phyloP scores from a whole-genome alignment of 192 early-diverging fungal species.

The Coemansia interrupta region DNA sequence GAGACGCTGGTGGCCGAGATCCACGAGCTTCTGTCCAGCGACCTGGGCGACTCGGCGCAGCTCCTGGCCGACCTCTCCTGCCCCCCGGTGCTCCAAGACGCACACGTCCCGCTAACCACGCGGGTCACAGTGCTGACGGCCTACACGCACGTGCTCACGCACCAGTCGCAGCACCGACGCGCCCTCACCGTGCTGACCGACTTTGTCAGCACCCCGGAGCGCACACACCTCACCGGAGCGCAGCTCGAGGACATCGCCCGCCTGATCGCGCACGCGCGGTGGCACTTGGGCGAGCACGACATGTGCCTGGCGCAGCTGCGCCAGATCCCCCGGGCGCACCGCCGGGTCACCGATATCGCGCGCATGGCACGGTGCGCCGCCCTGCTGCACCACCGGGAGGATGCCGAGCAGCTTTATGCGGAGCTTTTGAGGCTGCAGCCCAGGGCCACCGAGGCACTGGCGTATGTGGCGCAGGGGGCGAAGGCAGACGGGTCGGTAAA shows the following conservation, averaged over 20 bases:
- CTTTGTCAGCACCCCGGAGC: slow-evolving; percentile 19
- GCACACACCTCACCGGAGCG: slow-evolving; percentile 16
- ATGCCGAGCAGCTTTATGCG: slow-evolving; percentile 23
- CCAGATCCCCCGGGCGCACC: slow-evolving; percentile 38
- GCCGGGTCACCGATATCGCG: slow-evolving; percentile 21
- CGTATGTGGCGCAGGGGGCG: too few species aligned
- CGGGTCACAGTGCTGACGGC: slow-evolving; percentile 22
- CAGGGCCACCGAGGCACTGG: slow-evolving; percentile 30
- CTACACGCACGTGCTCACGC: slow-evolving; percentile 13
- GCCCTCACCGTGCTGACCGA: slow-evolving; percentile 30
- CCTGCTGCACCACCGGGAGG: slow-evolving; percentile 13
- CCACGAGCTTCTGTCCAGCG: slow-evolving; percentile 40
- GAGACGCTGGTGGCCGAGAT: slow-evolving; percentile 25
- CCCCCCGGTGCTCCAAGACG: slow-evolving; percentile 13
- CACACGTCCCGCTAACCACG: slow-evolving; percentile 9
- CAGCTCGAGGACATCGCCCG: slow-evolving; percentile 36
- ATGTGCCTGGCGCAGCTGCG: slow-evolving; percentile 48
- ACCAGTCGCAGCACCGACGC: slow-evolving; percentile 23
- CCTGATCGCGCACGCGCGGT: slow-evolving; percentile 36
- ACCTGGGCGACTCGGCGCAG: slow-evolving; percentile 38
- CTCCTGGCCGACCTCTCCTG: slow-evolving; percentile 46
- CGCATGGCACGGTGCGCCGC: slow-evolving; percentile 43
- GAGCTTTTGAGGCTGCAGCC: slow-evolving; percentile 33
- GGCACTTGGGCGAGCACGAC: slow-evolving; percentile 37
- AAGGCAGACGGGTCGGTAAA: not conserved